Base-by-base conservation (phyloP, 495 filamentous ascomycete genomes). In the Podospora tetraspora region DNA sequence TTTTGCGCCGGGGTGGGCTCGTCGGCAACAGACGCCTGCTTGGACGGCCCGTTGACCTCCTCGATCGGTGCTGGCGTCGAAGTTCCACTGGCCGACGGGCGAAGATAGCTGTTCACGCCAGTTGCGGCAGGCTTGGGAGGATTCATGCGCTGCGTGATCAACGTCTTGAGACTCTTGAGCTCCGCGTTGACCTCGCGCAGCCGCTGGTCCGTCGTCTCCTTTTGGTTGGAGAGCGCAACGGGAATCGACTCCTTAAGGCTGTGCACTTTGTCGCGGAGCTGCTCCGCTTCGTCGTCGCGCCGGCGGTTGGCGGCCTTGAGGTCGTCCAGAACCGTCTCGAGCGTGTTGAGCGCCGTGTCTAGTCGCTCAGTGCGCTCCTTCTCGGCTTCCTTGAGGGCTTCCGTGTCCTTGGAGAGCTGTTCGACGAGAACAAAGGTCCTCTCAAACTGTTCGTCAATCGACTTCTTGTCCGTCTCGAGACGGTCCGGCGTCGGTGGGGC, bases 401-500 rank as follows among this genome's bases (percentile, higher is more conserved):
- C 88, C 0, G 96, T 98, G 78, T 99, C 96, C 68, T 91, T 90
- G 8, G 89, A 85, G 1, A 99, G 86, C 73, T 97, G 95, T 63
- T 98, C 95, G 29, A 99, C 89, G 56, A 97, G 83, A 22, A 89
- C 84, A 78, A 98, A 98, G 11, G 94, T 93, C 72, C 91, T 90
- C 27, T 92, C 88, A 78, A 99, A 98, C 57, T 93, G 88, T 66
- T 90, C 93, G 77, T 98, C 94, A 57, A 99, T 94, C 59, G 87
- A 84, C 58, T 91, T 84, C 81, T 97, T 99, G 79, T 99, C 95
- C 74, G 92, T 88, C 74, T 96, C 92, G 30, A 99, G 82, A 69
- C 96, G 92, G 34, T 93, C 92, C 21, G 94, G 91, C 0, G 95
- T 99, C 1, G 95, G 95, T 1, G 95, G 95, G 10, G 93, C 88